Evolutionary conservation across 176 grass and related monocot species (phyloP).

Genomic region (Carex kokanica): DNA sequence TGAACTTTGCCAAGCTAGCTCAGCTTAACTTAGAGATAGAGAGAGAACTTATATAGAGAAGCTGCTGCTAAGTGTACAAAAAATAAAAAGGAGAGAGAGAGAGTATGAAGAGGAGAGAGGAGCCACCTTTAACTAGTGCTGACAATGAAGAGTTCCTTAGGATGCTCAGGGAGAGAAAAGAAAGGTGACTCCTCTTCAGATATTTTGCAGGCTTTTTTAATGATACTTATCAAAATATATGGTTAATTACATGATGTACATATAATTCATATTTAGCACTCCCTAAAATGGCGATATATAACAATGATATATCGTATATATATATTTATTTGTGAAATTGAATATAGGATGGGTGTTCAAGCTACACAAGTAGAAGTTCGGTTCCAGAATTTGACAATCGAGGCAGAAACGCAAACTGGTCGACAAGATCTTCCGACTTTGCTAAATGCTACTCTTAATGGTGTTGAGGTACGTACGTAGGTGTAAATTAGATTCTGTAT

Average conservation of each 20-base stretch:
- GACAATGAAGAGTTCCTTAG: conserved; percentile 72
- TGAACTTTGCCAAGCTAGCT: not conserved
- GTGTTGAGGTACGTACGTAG: conserved; percentile 35
- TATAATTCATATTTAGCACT: not conserved
- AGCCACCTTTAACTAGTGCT: conserved; percentile 60
- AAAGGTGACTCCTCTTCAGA: conserved; percentile 24
- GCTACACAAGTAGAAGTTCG: conserved; percentile 56
- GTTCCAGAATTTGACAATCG: conserved; percentile 57
- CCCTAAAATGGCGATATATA: not conserved
- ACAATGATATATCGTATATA: not conserved
- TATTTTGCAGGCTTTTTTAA: not conserved
- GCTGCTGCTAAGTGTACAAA: not conserved
- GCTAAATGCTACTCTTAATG: conserved; percentile 58
- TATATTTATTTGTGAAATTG: not conserved
- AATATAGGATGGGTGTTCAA: conserved; percentile 41
- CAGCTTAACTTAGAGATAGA: not conserved
- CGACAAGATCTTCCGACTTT: conserved; percentile 60
- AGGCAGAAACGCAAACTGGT: conserved; percentile 50
- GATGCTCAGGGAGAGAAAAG: conserved; percentile 59
- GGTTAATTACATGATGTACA: not conserved
- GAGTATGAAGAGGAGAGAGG: conserved; percentile 22
- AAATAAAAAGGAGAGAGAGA: not conserved
- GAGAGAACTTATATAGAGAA: not conserved
- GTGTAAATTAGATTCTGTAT: not conserved
- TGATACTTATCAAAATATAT: not conserved